Evolutionary conservation across 495 filamentous ascomycete species (phyloP), one percentile per base, ranked within the genome.

Genomic region (Mytilinidion resinicola): DNA sequence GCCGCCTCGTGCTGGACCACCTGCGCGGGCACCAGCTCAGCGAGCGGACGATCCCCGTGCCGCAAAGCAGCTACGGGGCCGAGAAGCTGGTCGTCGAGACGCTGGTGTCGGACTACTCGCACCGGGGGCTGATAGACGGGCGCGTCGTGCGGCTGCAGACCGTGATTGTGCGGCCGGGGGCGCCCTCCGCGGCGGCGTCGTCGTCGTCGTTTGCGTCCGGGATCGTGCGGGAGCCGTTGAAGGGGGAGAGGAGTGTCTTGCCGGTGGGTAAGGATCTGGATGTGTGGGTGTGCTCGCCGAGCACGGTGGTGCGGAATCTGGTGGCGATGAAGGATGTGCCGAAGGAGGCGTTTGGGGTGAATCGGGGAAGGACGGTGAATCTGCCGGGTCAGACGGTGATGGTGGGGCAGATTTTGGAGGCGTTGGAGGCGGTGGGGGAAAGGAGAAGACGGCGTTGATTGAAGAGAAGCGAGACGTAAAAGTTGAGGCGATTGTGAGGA

Each of bases 271-370:
- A 42, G 25, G 46, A 47, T 14, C 15, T 58, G 12, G 37, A 43
- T 36, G 52, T 58, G 55, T 62, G 60, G 60, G 47, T 62, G 9
- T 62, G 60, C 38, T 62, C 60, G 19, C 60, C 60, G 20, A 36
- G 38, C 5, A 58, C 47, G 12, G 47, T 58, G 14, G 55, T 62
- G 9, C 46, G 36, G 44, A 62, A 30, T 30, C 6, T 30, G 20
- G 14, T 53, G 9, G 53, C 53, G 9, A 47, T 57, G 9, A 55
- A 56, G 21, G 58, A 61, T 51, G 37, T 61, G n/a, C 52, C 57
- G 17, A 54, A 59, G 41, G 52, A 56, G n/a, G 49, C 33, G n/a
- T 55, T 61, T 56, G 58, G 58, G 12, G 21, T 33, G 41, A 50
- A 43, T 12, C 14, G 34, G 19, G 53, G 53, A 8, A 33, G 57